phyloP scores from a whole-genome alignment of 2,329 filamentous ascomycete species.

The Aspergillus puulaauensis region DNA sequence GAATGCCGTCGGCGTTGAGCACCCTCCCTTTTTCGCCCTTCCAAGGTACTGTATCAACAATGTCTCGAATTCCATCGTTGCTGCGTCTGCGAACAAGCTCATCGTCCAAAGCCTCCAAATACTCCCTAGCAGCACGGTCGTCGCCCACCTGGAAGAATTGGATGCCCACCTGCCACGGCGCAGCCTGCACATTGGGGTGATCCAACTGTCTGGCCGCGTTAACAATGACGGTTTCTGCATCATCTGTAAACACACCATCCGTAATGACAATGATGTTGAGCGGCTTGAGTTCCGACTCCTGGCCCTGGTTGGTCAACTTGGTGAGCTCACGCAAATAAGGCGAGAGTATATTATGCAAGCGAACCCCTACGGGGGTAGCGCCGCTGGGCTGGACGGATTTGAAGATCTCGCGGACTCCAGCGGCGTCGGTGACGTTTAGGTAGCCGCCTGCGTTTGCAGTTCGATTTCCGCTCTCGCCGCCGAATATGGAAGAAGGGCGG shows the following conservation, averaged over 20 bases:
- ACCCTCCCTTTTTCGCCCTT: constrained; percentile 46
- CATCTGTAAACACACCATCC: constrained; percentile 78
- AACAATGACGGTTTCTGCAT: constrained; percentile 70
- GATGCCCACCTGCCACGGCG: constrained; percentile 80
- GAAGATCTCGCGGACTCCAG: constrained; percentile 69
- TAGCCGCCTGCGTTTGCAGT: constrained; percentile 53
- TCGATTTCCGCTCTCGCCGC: background rate
- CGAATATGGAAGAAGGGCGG: constrained; percentile 25
- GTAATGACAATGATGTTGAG: constrained; percentile 93
- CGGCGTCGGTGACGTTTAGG: constrained; percentile 60
- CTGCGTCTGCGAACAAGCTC: constrained; percentile 56
- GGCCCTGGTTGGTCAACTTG: constrained; percentile 39
- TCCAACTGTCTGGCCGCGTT: constrained; percentile 65
- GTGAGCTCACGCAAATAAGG: constrained; percentile 66
- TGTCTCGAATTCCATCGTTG: constrained; percentile 64
- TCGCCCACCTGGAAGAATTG: constrained; percentile 95
- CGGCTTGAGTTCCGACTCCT: constrained; percentile 59
- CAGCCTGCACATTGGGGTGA: constrained; percentile 50
- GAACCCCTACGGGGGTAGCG: constrained; percentile 71
- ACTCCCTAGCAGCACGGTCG: constrained; percentile 63
- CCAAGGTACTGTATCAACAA: constrained; percentile 88
- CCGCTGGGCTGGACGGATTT: constrained; percentile 61
- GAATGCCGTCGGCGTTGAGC: constrained; percentile 68
- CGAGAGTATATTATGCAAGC: constrained; percentile 69
- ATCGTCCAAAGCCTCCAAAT: constrained; percentile 75